Evolutionary conservation across 495 filamentous ascomycete species (phyloP).

Genomic region (Penicillium pulvis): DNA sequence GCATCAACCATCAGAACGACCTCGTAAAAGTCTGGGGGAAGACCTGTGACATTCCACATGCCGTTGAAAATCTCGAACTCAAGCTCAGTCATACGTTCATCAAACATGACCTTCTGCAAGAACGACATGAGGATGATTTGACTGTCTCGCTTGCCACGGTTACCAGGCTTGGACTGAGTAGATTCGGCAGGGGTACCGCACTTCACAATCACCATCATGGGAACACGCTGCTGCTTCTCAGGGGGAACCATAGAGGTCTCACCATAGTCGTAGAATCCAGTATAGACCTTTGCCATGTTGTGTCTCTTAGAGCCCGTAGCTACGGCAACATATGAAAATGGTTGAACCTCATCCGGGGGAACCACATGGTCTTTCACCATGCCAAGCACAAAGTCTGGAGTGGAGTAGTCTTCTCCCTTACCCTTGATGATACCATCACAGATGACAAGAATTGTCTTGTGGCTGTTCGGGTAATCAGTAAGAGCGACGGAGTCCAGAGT

Average conservation of each 20-base stretch:
- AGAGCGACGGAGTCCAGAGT: constrained; percentile 95
- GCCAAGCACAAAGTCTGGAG: constrained; percentile 83
- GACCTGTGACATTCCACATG: constrained; percentile 96
- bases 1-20: constrained; percentile 98
- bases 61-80: constrained; percentile 99
- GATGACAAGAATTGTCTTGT: constrained; percentile 93
- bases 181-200: constrained; percentile 90
- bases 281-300: constrained; percentile 99
- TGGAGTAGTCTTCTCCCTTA: constrained; percentile 82
- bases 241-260: constrained; percentile 71
- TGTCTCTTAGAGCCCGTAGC: constrained; percentile 95
- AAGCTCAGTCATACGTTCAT: constrained; percentile 99
- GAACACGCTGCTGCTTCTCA: constrained; percentile 96
- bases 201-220: constrained; percentile 97
- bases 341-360: constrained; percentile 73
- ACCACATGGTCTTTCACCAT: constrained; percentile 95
- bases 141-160: constrained; percentile 96
- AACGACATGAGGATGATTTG: constrained; percentile 99
- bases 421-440: constrained; percentile 99
- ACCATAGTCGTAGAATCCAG: constrained; percentile 98
- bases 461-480: constrained; percentile 98
- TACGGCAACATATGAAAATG: constrained; percentile 96
- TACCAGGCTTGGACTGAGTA: constrained; percentile 82
- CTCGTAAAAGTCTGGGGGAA: constrained; percentile 97
- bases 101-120: constrained; percentile 99